These are phyloP conservation scores for Pythium aquatile DNA, from an alignment of 352 stramenopile species.

Conservation along the genomic window DNA sequence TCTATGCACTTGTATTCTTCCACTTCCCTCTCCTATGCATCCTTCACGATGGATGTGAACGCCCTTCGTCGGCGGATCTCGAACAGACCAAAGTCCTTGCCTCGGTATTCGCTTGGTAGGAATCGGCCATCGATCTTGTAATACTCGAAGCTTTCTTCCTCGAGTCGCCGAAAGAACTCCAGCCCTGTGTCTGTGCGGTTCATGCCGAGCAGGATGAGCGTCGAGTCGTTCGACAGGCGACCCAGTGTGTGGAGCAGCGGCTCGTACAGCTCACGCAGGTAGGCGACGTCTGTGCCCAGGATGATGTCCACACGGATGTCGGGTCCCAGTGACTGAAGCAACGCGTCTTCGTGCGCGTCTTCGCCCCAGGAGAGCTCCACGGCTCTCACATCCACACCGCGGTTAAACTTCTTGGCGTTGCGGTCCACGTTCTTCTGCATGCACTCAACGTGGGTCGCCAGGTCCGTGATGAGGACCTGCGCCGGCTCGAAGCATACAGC, in stretches of 20 bases:
- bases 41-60: constrained; percentile 10
- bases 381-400: constrained; percentile 47
- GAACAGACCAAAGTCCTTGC: constrained; percentile 82
- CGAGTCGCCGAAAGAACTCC: constrained; percentile 68
- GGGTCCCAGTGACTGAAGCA: constrained; percentile 38
- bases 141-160: constrained; percentile 72
- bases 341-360: constrained; percentile 36
- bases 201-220: constrained; percentile 69
- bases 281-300: constrained; percentile 79
- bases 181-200: constrained; percentile 67
- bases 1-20: constrained; percentile 4
- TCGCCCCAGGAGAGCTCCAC: constrained; percentile 61
- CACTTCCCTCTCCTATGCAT: background rate
- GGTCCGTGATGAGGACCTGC: constrained; percentile 65
- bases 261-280: constrained; percentile 71
- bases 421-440: constrained; percentile 59
- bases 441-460: constrained; percentile 53
- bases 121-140: constrained; percentile 76
- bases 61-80: constrained; percentile 44
- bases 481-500: constrained; percentile 58
- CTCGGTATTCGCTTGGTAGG: constrained; percentile 50
- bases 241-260: constrained; percentile 66
- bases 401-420: constrained; percentile 34
- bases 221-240: constrained; percentile 36
- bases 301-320: constrained; percentile 58